Evolutionary conservation across 2,329 filamentous ascomycete species (phyloP).

Genomic region (Ilyonectria mors-panacis): DNA sequence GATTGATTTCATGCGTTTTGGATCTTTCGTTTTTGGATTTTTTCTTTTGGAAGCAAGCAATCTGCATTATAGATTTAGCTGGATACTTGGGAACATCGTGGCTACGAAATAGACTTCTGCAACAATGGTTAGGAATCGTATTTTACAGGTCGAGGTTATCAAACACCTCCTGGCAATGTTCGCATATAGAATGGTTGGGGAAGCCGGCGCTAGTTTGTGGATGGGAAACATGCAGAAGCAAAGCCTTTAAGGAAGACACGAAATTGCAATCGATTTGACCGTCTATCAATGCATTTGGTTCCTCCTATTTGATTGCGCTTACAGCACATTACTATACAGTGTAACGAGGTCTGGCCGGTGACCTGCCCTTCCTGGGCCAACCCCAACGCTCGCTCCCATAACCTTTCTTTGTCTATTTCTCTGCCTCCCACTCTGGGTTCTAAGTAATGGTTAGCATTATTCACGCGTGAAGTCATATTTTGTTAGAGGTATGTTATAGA

Average conservation of each 20-base stretch:
- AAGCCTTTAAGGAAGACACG: slow-evolving; percentile 24
- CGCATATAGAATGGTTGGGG: slow-evolving; percentile 7
- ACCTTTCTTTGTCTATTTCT: slow-evolving; percentile 51
- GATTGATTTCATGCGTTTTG: not conserved
- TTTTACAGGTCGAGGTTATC: slow-evolving; percentile 19
- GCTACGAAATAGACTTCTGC: slow-evolving; percentile 36
- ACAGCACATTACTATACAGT: slow-evolving; percentile 55
- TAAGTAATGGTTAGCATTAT: slow-evolving; percentile 41
- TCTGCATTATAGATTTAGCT: slow-evolving; percentile 40
- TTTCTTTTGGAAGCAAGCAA: slow-evolving; percentile 15
- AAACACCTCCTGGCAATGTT: slow-evolving; percentile 16
- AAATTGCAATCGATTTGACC: slow-evolving; percentile 43
- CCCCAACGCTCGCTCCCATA: slow-evolving; percentile 39
- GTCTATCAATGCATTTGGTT: slow-evolving; percentile 48
- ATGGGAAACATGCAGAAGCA: not conserved
- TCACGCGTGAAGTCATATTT: not conserved
- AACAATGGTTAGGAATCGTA: slow-evolving; percentile 28
- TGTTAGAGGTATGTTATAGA: not conserved
- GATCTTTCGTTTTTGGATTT: not conserved
- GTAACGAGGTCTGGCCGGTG: slow-evolving; percentile 43
- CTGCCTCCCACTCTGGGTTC: slow-evolving; percentile 59
- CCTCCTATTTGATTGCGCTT: slow-evolving; percentile 42
- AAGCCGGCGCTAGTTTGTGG: slow-evolving; percentile 1
- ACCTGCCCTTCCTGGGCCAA: slow-evolving; percentile 38
- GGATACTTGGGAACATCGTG: slow-evolving; percentile 1